phyloP scores from a whole-genome alignment of 345 rosid genomes.

The Brassica nigra region DNA sequence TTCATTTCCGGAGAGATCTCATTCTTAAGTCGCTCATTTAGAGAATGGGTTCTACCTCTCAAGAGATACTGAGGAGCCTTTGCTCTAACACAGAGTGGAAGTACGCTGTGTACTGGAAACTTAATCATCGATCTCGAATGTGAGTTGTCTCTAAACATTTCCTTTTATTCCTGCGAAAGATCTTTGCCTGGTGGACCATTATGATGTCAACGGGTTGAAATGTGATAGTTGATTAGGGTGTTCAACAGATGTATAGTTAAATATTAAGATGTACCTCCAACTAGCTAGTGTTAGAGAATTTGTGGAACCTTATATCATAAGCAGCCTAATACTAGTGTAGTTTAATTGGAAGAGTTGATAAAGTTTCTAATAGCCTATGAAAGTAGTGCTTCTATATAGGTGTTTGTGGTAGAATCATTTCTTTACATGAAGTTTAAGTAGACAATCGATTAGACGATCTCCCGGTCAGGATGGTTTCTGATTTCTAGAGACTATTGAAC shows the following conservation, averaged over 20 bases:
- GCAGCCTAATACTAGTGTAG: not conserved
- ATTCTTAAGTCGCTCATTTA: slow-evolving; percentile 20
- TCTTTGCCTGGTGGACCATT: not conserved
- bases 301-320: slow-evolving; percentile 20
- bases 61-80: slow-evolving; percentile 62
- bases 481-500: slow-evolving; percentile 4
- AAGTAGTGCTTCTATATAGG: not conserved
- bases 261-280: not conserved
- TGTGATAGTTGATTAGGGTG: slow-evolving; percentile 6
- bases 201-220: not conserved
- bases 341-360: not conserved
- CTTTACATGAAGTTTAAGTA: not conserved
- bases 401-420: not conserved
- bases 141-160: slow-evolving; percentile 41
- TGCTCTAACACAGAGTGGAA: slow-evolving; percentile 80
- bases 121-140: slow-evolving; percentile 76
- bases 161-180: not conserved
- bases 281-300: slow-evolving; percentile 18
- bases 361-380: not conserved
- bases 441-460: not conserved
- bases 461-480: slow-evolving; percentile 11
- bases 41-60: slow-evolving; percentile 63
- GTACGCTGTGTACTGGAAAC: slow-evolving; percentile 91
- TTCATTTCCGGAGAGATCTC: not conserved
- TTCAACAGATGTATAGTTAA: not conserved